These are phyloP conservation scores for Cronartium ribicola DNA, from an alignment of 1,284 basidiomycete genomes.

Conservation along the genomic window DNA sequence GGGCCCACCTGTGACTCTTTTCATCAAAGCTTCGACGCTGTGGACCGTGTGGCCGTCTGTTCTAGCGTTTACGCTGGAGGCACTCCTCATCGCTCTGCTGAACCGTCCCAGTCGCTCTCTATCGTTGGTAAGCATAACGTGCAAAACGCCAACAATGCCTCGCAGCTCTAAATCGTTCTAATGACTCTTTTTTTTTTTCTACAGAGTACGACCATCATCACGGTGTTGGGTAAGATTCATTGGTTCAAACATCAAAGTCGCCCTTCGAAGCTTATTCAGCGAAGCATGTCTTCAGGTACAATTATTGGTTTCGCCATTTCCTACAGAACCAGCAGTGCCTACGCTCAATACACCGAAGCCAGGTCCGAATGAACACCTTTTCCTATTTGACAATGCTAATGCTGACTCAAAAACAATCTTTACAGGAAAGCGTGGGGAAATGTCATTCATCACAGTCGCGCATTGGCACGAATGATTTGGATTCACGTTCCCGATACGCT, in stretches of 20 bases:
- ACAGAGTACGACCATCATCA: constrained; percentile 28
- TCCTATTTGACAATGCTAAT: not conserved
- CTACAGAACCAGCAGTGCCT: constrained; percentile 35
- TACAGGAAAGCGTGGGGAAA: constrained; percentile 35
- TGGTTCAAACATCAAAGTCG: not conserved
- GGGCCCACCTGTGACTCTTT: constrained; percentile 15
- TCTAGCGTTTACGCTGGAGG: constrained; percentile 13
- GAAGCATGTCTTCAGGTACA: constrained; percentile 9
- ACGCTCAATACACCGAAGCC: constrained; percentile 32
- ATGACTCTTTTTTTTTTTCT: not conserved
- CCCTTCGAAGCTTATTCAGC: not conserved
- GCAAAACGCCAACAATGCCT: not conserved
- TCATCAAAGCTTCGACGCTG: constrained; percentile 30
- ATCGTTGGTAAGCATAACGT: constrained; percentile 10
- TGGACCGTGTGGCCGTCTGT: constrained; percentile 38
- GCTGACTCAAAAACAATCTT: not conserved
- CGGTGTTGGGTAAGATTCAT: constrained; percentile 24
- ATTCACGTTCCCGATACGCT: constrained; percentile 23
- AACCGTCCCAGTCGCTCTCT: constrained; percentile 25
- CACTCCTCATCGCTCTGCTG: constrained; percentile 4
- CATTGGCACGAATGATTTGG: constrained; percentile 36
- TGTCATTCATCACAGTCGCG: constrained; percentile 31
- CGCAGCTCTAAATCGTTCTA: not conserved
- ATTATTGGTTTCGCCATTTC: constrained; percentile 40
- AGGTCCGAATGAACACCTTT: not conserved